Conservation (phyloP, 1,139 yeast species). For the Yamadazyma sp. region DNA sequence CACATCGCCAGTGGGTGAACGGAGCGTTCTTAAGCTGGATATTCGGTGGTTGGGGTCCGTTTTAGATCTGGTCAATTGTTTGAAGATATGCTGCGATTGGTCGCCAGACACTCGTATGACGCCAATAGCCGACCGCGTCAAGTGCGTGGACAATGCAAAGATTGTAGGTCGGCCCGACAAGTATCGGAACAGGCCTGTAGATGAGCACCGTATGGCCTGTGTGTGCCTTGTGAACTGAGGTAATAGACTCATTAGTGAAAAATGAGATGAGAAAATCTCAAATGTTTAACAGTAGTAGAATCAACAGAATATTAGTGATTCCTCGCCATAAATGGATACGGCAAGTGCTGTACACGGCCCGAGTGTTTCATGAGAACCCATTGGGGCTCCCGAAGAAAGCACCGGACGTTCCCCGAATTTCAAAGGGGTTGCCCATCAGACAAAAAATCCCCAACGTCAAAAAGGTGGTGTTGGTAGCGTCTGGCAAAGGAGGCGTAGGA, state of each 20-base stretch:
- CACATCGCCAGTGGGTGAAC: constrained; percentile 39
- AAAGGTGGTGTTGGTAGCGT: constrained; percentile 66
- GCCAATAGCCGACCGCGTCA: constrained; percentile 83
- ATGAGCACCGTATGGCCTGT: too few relatives aligned
- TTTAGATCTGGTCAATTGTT: constrained; percentile 43
- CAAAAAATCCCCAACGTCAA: constrained; percentile 60
- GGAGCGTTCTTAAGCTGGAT: constrained; percentile 58
- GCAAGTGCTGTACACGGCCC: not conserved
- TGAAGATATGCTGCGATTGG: constrained; percentile 46
- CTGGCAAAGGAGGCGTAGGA: constrained; percentile 80
- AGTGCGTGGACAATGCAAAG: constrained; percentile 85
- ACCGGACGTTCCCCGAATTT: constrained; percentile 32
- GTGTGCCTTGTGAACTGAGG: too few relatives aligned
- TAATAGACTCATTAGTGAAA: too few relatives aligned
- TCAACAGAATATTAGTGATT: not conserved
- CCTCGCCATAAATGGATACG: not conserved
- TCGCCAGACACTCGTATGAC: constrained; percentile 84
- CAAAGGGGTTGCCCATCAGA: constrained; percentile 54
- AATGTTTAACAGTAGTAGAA: not conserved
- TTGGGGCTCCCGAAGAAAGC: constrained; percentile 52
- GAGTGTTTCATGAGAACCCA: constrained; percentile 31
- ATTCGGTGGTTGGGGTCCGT: constrained; percentile 47
- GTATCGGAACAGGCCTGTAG: too few relatives aligned
- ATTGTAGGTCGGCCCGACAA: constrained; percentile 54
- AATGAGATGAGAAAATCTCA: constrained; percentile 1